phyloP scores from a whole-genome alignment of 1,284 basidiomycete genomes.

The Mycosarcoma maydis region DNA sequence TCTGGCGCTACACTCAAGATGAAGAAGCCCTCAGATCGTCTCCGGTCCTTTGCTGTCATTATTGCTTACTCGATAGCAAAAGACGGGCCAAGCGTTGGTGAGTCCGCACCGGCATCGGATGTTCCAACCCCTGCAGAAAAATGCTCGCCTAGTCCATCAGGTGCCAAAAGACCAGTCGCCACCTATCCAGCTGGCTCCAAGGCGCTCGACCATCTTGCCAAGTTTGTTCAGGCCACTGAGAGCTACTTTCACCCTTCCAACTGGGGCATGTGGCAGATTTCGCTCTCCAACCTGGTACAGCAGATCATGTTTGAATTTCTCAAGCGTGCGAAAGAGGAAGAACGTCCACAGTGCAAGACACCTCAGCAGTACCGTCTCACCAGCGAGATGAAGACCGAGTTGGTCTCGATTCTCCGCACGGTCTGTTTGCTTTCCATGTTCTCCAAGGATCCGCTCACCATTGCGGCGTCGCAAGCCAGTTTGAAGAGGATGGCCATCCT shows the following conservation, averaged over 20 bases:
- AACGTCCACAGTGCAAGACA: slow-evolving; percentile 80
- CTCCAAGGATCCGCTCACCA: slow-evolving; percentile 75
- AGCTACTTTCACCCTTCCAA: slow-evolving; percentile 83
- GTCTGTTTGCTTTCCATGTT: slow-evolving; percentile 95
- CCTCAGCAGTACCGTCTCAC: slow-evolving; percentile 82
- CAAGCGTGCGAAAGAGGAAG: slow-evolving; percentile 74
- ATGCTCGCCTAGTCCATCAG: slow-evolving; percentile 5
- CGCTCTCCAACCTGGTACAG: slow-evolving; percentile 83
- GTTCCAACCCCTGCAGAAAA: slow-evolving; percentile 27
- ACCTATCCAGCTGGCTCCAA: slow-evolving; percentile 83
- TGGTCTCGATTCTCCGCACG: slow-evolving; percentile 83
- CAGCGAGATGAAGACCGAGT: slow-evolving; percentile 80
- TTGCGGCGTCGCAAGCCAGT: slow-evolving; percentile 69
- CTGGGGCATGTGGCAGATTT: slow-evolving; percentile 68
- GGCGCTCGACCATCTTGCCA: slow-evolving; percentile 87
- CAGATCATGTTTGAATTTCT: slow-evolving; percentile 83
- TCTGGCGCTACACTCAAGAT: slow-evolving; percentile 77
- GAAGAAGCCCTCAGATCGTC: slow-evolving; percentile 79
- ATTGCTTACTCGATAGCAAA: slow-evolving; percentile 90
- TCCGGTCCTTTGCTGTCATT: slow-evolving; percentile 81
- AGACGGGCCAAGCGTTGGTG: slow-evolving; percentile 73
- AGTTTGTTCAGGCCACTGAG: slow-evolving; percentile 90
- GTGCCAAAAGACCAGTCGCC: slow-evolving; percentile 21
- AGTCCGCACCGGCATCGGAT: slow-evolving; percentile 24
- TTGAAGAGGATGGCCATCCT: slow-evolving; percentile 78